A percentile compares a stretch with the other conserved stretches of the same genome.
Conservation (phyloP, 495 filamentous ascomycete species). For the Penicillium waksmanii region DNA sequence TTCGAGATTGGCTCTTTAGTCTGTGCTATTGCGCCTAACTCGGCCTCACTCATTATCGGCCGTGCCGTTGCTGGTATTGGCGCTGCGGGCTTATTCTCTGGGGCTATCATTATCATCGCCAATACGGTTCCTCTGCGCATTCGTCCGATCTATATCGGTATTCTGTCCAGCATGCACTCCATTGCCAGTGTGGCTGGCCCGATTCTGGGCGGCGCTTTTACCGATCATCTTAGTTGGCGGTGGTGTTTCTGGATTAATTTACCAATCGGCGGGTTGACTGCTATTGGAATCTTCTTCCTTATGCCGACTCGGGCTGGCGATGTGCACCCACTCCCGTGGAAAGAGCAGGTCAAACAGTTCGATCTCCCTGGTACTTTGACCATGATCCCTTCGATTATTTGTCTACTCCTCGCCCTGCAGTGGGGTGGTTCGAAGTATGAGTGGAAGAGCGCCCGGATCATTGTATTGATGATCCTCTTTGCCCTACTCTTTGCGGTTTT, state of each 20-base stretch:
- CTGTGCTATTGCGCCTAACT: slow-evolving; percentile 68
- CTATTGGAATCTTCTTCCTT: slow-evolving; percentile 53
- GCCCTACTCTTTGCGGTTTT: slow-evolving; percentile 25
- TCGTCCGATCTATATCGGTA: slow-evolving; percentile 66
- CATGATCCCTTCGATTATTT: slow-evolving; percentile 38
- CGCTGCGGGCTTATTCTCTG: slow-evolving; percentile 65
- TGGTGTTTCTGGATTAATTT: slow-evolving; percentile 85
- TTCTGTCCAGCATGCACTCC: slow-evolving; percentile 71
- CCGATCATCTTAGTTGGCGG: slow-evolving; percentile 65
- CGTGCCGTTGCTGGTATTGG: slow-evolving; percentile 75
- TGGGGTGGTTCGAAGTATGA: slow-evolving; percentile 42
- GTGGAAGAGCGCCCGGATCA: slow-evolving; percentile 36
- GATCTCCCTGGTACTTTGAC: slow-evolving; percentile 34
- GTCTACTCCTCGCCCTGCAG: slow-evolving; percentile 44
- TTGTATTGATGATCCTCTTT: slow-evolving; percentile 37
- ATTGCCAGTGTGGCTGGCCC: slow-evolving; percentile 70
- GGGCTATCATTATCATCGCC: slow-evolving; percentile 77
- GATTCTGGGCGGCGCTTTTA: slow-evolving; percentile 60
- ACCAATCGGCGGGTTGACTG: slow-evolving; percentile 61
- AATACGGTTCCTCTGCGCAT: slow-evolving; percentile 69
- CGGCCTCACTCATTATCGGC: slow-evolving; percentile 68
- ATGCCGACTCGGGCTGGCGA: slow-evolving; percentile 19
- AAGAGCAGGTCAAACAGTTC: slow-evolving; percentile 31
- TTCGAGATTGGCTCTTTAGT: slow-evolving; percentile 74
- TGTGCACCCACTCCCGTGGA: slow-evolving; percentile 12